These are phyloP conservation scores for Mucor irregularis DNA, from an alignment of 371 early-diverging fungal genomes.

Conservation along the genomic window DNA sequence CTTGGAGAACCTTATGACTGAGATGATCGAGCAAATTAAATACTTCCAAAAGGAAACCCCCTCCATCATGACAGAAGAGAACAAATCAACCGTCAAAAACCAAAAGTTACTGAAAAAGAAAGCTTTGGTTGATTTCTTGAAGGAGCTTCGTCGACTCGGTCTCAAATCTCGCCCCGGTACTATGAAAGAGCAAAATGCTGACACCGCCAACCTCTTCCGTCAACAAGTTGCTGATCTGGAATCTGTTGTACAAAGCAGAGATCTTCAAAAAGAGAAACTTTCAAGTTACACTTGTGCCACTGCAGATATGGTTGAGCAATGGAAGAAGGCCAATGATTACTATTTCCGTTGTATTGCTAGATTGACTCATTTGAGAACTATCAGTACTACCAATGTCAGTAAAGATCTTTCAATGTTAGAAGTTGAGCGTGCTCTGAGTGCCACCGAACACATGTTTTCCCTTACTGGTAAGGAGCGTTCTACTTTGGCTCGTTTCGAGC, in stretches of 20 bases:
- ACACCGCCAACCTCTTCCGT: slow-evolving; percentile 37
- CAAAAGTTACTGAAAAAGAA: slow-evolving; percentile 85
- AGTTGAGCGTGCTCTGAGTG: slow-evolving; percentile 70
- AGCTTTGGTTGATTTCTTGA: slow-evolving; percentile 84
- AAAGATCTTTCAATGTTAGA: slow-evolving; percentile 75
- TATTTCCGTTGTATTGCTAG: slow-evolving; percentile 73
- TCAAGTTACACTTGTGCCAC: slow-evolving; percentile 26
- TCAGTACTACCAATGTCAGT: slow-evolving; percentile 56
- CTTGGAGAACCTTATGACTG: slow-evolving; percentile 49
- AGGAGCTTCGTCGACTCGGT: slow-evolving; percentile 79
- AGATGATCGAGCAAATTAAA: slow-evolving; percentile 54
- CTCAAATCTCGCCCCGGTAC: slow-evolving; percentile 65
- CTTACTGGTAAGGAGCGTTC: slow-evolving; percentile 64
- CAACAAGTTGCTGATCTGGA: slow-evolving; percentile 37
- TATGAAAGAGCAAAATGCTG: slow-evolving; percentile 41
- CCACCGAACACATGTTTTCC: slow-evolving; percentile 71
- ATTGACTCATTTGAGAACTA: slow-evolving; percentile 63
- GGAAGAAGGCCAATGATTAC: slow-evolving; percentile 70
- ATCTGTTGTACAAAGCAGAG: slow-evolving; percentile 22
- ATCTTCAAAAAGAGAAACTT: slow-evolving; percentile 27
- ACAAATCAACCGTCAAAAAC: slow-evolving; percentile 68
- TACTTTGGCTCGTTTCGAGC: slow-evolving; percentile 37
- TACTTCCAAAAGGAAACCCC: slow-evolving; percentile 69
- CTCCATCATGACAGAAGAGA: slow-evolving; percentile 63
- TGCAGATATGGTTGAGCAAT: slow-evolving; percentile 42